These are phyloP conservation scores for Sordariomycetes sp. DNA, from an alignment of 2,329 filamentous ascomycete genomes.

Conservation along the genomic window DNA sequence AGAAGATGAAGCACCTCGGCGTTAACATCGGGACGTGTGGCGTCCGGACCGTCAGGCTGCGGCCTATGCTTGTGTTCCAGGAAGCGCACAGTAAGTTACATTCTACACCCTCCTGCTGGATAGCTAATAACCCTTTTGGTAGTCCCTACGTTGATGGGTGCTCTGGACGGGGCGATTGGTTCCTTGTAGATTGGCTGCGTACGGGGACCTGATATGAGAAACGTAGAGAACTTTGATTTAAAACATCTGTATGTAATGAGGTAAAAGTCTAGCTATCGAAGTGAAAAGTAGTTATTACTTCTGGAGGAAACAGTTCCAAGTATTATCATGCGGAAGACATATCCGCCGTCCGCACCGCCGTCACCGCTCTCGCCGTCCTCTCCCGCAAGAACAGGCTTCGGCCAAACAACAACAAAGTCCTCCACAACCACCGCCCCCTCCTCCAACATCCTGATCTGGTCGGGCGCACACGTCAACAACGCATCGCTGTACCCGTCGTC, in stretches of 20 bases:
- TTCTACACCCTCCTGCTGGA: background rate
- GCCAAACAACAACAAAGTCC: slow-evolving; percentile 18
- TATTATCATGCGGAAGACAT: too few relatives aligned
- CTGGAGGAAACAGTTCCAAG: too few relatives aligned
- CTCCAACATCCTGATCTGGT: slow-evolving; percentile 1
- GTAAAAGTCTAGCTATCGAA: too few relatives aligned
- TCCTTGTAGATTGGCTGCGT: background rate
- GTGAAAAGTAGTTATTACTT: too few relatives aligned
- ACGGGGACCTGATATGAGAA: too few relatives aligned
- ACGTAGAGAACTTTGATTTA: too few relatives aligned
- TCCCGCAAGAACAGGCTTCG: background rate
- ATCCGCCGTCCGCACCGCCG: too few relatives aligned
- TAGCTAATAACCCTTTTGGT: background rate
- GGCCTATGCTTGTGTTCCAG: slow-evolving; percentile 77
- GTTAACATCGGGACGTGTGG: slow-evolving; percentile 71
- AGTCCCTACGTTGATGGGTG: background rate
- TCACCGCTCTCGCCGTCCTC: background rate
- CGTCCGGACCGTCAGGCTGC: slow-evolving; percentile 55
- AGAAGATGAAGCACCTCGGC: slow-evolving; percentile 59
- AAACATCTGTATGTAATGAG: too few relatives aligned
- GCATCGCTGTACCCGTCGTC: slow-evolving; percentile 21
- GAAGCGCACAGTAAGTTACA: slow-evolving; percentile 41
- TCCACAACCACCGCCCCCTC: slow-evolving; percentile 1
- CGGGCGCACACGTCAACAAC: background rate
- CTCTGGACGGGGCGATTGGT: background rate